Percentiles rank a stretch among this genome's conserved stretches.
These are phyloP conservation scores for Coriolopsis trogii DNA, from an alignment of 1,284 basidiomycete species.

Conservation along the genomic window DNA sequence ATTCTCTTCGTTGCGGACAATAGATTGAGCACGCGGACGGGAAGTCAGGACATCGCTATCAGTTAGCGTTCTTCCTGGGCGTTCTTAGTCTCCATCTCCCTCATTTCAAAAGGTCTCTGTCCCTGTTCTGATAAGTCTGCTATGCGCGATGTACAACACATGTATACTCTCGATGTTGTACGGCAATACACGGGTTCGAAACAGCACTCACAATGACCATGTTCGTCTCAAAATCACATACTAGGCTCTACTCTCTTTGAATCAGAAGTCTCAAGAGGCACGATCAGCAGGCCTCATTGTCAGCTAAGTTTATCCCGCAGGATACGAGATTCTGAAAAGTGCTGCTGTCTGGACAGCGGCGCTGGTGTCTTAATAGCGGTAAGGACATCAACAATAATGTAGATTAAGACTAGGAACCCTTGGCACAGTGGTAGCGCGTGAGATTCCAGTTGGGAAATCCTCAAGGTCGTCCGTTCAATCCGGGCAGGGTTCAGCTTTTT, in stretches of 20 bases:
- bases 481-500: slow-evolving; percentile 33
- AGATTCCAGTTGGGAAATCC: slow-evolving; percentile 28
- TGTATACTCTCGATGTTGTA: not conserved
- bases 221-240: not conserved
- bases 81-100: not conserved
- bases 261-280: too few relatives aligned
- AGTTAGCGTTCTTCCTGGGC: not conserved
- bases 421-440: slow-evolving; percentile 30
- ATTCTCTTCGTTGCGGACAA: not conserved
- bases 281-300: too few relatives aligned
- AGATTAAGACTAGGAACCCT: slow-evolving; percentile 17
- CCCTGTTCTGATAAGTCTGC: not conserved
- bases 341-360: too few relatives aligned
- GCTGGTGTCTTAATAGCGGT: too few relatives aligned
- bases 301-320: too few relatives aligned
- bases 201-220: not conserved
- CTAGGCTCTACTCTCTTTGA: too few relatives aligned
- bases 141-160: not conserved
- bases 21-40: not conserved
- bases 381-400: not conserved
- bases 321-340: too few relatives aligned
- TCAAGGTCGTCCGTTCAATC: slow-evolving; percentile 39
- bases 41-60: not conserved
- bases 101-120: not conserved
- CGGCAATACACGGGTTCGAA: not conserved